A percentile compares a stretch with the other conserved stretches of the same genome.
These are phyloP conservation scores for Exophiala alcalophila DNA, from an alignment of 2,329 filamentous ascomycete genomes.

Conservation along the genomic window DNA sequence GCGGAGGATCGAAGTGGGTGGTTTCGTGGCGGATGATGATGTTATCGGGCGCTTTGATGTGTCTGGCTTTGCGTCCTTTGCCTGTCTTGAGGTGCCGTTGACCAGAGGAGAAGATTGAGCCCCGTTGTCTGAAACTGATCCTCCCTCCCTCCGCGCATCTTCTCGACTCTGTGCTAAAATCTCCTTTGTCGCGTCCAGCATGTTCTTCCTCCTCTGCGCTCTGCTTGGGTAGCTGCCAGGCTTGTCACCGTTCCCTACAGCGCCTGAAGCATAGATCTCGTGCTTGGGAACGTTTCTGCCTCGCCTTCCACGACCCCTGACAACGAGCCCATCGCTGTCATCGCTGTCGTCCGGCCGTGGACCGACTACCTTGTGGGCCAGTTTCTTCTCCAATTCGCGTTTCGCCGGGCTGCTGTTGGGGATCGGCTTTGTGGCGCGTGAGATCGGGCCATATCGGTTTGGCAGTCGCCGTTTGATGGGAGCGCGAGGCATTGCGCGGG, in stretches of 20 bases:
- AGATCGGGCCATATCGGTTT: slow-evolving; percentile 17
- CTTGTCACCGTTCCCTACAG: slow-evolving; percentile 26
- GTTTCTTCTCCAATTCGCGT: slow-evolving; percentile 23
- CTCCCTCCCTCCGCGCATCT: slow-evolving; percentile 4
- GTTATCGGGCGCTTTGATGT: slow-evolving; percentile 1
- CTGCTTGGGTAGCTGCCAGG: slow-evolving; percentile 27
- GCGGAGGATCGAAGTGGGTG: slow-evolving; percentile 3
- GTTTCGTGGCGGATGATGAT: slow-evolving; percentile 9
- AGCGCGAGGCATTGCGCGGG: slow-evolving; percentile 25
- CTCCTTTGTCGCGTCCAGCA: slow-evolving; percentile 22
- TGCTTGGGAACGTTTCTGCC: slow-evolving; percentile 19
- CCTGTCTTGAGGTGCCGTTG: slow-evolving; percentile 8
- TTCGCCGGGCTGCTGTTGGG: slow-evolving; percentile 20
- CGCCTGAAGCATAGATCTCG: slow-evolving; percentile 31
- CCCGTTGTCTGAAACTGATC: background rate
- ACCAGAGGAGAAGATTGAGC: background rate
- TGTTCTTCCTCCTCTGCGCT: slow-evolving; percentile 25
- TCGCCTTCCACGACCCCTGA: slow-evolving; percentile 24
- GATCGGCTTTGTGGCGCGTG: slow-evolving; percentile 8
- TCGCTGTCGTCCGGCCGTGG: slow-evolving; percentile 28
- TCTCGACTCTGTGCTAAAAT: slow-evolving; percentile 16
- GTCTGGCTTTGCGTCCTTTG: background rate
- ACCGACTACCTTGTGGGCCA: slow-evolving; percentile 26
- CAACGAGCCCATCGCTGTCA: slow-evolving; percentile 31
- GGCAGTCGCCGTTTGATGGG: slow-evolving; percentile 24